Conservation (phyloP, 176 grass and related monocot genomes). For the Otatea glauca region DNA sequence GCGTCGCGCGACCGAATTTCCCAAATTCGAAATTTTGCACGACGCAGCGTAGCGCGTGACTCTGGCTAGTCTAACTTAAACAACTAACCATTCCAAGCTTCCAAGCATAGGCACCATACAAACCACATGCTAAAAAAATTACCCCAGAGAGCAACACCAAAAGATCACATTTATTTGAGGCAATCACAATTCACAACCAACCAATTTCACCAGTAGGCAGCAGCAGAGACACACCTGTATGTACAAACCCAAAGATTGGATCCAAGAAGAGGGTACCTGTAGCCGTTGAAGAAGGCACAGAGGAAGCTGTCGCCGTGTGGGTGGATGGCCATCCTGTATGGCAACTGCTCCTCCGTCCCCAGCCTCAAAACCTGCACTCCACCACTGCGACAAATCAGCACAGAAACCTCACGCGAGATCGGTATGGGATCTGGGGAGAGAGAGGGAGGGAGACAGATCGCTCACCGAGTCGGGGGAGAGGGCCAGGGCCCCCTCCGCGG, state of each 20-base stretch:
- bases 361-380: conserved; percentile 66
- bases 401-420: background rate
- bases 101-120: background rate
- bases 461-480: conserved; percentile 70
- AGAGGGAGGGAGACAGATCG: background rate
- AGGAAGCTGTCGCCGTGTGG: conserved; percentile 70
- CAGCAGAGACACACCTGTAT: background rate
- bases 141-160: background rate
- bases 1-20: too few relatives aligned
- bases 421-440: conserved; percentile 27
- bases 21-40: too few relatives aligned
- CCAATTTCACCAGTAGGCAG: background rate
- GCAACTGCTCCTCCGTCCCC: conserved; percentile 63
- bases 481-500: background rate
- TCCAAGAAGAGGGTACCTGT: conserved; percentile 56
- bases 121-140: background rate
- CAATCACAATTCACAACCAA: background rate
- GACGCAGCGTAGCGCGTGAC: too few relatives aligned
- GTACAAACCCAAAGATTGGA: background rate
- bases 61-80: background rate
- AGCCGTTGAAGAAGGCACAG: conserved; percentile 75
- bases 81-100: background rate
- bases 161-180: background rate
- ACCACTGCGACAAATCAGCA: conserved; percentile 25
- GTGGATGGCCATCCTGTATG: conserved; percentile 94